Evolutionary conservation across 2,329 filamentous ascomycete genomes (phyloP), one percentile per base, ranked within the genome.

Genomic region (Hypocreales sp.): DNA sequence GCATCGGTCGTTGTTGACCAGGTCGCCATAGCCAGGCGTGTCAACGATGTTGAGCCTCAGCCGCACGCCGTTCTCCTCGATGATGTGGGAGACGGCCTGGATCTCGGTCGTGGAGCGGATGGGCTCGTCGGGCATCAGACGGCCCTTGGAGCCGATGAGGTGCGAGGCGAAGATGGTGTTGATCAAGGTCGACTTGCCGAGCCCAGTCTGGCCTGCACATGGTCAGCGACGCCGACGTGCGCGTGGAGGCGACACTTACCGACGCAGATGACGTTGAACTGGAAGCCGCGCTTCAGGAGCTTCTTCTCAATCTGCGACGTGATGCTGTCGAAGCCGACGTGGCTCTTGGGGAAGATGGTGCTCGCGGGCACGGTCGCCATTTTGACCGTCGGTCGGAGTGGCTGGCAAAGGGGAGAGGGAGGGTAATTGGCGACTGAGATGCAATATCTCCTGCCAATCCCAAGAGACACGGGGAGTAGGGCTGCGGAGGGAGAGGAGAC

Each of bases 91-190:
- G 40, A 90, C 87, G 28, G 84, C 79, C 61, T 95, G 86, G 49
- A 98, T 98, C 64, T 95, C 90, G 51, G 90, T 98, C 37, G 90
- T 98, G 40, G 79, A 79, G 53, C 90, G 83, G 47, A 92, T 82
- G 45, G 79, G 77, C 67, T 98, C 90, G 50, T 92, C 81, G 40
- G 90, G 90, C 35, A 78, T 66, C 50, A 95, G 67, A 50, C 90
- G 83, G 50, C 90, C 90, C 69, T 98, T 98, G 53, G 84, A 93
- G 59, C 98, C 87, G 60, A 98, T 94, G 45, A 98, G 73, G 67
- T 98, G 90, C 44, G 90, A 95, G 44, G 90, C 90, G 62, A 98
- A 98, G 67, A 98, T 94, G 60, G 90, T 98, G 72, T 98, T 98
- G 72, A 98, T 93, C 53, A 98, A 64, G 37, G 90, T 98, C 31